These are phyloP conservation scores for Rhodotorula sp. DNA, from an alignment of 1,284 basidiomycete species.

Conservation along the genomic window DNA sequence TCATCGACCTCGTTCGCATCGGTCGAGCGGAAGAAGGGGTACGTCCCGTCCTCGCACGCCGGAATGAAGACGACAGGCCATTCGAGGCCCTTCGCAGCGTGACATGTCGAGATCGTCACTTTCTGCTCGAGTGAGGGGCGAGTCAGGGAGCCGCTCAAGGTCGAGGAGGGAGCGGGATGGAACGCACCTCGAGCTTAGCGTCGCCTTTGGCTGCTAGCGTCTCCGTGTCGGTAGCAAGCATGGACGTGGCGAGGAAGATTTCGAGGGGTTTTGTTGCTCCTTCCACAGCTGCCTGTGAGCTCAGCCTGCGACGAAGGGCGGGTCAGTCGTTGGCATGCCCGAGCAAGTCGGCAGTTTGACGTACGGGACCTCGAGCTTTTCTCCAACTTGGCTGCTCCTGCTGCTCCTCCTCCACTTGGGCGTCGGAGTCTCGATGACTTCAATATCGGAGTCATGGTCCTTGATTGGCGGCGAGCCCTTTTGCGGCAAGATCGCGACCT, in stretches of 20 bases:
- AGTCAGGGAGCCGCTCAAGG: neutral
- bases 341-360: neutral
- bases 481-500: constrained; percentile 4
- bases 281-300: constrained; percentile 6
- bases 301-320: neutral
- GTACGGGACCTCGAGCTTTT: constrained; percentile 16
- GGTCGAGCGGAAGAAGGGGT: constrained; percentile 69
- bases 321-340: neutral
- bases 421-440: too few species aligned
- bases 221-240: constrained; percentile 78
- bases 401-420: neutral
- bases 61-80: constrained; percentile 86
- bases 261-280: constrained; percentile 51
- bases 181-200: constrained; percentile 54
- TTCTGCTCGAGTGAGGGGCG: constrained; percentile 52
- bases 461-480: too few species aligned
- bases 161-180: too few species aligned
- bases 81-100: constrained; percentile 87
- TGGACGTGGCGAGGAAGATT: constrained; percentile 74
- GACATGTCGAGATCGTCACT: constrained; percentile 84
- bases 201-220: constrained; percentile 61
- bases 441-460: constrained; percentile 9
- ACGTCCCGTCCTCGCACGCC: constrained; percentile 61
- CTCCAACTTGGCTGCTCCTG: neutral
- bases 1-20: constrained; percentile 69